phyloP scores from a whole-genome alignment of 164 flowering plant genomes.

The Liriodendron chinense region DNA sequence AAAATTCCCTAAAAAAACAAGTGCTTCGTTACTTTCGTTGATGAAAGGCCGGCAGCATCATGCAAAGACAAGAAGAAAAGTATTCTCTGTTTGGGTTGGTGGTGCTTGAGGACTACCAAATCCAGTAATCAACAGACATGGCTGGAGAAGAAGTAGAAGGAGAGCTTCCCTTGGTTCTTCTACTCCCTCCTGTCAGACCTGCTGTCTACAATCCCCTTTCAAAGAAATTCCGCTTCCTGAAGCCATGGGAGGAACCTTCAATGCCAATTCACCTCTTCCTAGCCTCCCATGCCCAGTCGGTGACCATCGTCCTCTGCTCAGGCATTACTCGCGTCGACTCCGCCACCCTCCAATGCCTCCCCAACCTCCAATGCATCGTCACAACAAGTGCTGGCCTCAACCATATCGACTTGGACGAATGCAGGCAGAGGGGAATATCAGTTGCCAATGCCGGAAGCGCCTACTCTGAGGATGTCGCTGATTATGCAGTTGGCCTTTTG shows the following conservation, averaged over 20 bases:
- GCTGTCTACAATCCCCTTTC: not conserved
- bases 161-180: conserved; percentile 1
- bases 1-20: too few species aligned
- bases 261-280: conserved; percentile 27
- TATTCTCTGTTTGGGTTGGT: too few species aligned
- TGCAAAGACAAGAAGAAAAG: too few species aligned
- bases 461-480: conserved; percentile 61
- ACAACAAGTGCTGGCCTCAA: conserved; percentile 58
- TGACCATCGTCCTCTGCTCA: conserved; percentile 5
- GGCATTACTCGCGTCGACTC: conserved; percentile 13
- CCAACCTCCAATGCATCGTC: conserved; percentile 41
- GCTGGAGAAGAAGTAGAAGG: not conserved
- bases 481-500: conserved; percentile 50
- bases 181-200: not conserved
- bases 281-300: conserved; percentile 22
- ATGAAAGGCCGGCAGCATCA: too few species aligned
- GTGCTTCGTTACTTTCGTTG: too few species aligned
- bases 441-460: conserved; percentile 37
- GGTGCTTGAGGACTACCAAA: not conserved
- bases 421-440: conserved; percentile 37
- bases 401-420: conserved; percentile 60
- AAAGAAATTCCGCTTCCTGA: conserved; percentile 14
- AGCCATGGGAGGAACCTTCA: conserved; percentile 30
- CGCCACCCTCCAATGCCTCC: conserved; percentile 30
- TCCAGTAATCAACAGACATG: not conserved